Conservation (phyloP, 1,284 basidiomycete genomes). For the Austroboletus rostrupii region DNA sequence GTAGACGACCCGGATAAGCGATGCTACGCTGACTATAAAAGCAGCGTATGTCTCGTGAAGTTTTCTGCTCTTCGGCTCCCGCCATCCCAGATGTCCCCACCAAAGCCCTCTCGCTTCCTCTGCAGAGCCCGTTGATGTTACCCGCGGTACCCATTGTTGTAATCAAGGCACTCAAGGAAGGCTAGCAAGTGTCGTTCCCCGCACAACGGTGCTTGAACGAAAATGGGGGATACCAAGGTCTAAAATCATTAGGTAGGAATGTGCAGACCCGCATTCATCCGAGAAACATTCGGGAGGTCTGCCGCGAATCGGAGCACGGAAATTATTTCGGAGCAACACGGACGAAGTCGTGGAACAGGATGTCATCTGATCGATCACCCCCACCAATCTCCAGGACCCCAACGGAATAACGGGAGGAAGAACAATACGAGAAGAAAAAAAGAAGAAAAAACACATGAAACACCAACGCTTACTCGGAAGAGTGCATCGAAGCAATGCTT, state of each 20-base stretch:
- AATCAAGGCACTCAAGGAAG: background rate
- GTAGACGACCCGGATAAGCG: too few species aligned
- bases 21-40: too few species aligned
- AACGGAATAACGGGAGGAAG: background rate
- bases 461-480: conserved; percentile 52
- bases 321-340: too few species aligned
- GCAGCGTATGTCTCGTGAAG: too few species aligned
- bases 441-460: background rate
- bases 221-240: background rate
- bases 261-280: background rate
- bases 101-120: too few species aligned
- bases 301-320: conserved; percentile 2
- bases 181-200: background rate
- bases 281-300: background rate
- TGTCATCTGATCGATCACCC: background rate
- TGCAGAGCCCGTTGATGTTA: too few species aligned
- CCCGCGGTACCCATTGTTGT: too few species aligned
- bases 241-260: background rate
- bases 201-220: background rate
- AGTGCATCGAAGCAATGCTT: conserved; percentile 84
- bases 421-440: conserved; percentile 3
- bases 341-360: background rate
- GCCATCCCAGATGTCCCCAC: too few species aligned
- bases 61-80: too few species aligned
- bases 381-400: background rate